Conservation (phyloP, 495 filamentous ascomycete species). For the Aspergillus wentii region DNA sequence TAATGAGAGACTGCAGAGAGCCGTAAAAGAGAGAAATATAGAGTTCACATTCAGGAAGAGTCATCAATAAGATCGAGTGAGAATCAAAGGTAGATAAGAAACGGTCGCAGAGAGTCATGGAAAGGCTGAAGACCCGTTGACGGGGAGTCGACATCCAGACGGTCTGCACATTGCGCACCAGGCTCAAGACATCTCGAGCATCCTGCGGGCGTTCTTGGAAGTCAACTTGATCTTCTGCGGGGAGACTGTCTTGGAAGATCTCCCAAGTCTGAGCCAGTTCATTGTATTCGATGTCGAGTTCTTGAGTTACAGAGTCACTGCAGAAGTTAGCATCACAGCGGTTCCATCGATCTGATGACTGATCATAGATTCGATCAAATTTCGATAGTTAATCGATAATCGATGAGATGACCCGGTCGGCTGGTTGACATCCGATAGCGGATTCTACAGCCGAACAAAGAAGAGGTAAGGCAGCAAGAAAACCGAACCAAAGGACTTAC, state of each 20-base stretch:
- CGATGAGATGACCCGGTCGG: too few species aligned
- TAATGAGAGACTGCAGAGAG: conserved; percentile 40
- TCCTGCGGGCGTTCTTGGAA: conserved; percentile 31
- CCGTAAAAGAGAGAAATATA: conserved; percentile 43
- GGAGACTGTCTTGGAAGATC: conserved; percentile 31
- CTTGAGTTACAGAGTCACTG: conserved; percentile 30
- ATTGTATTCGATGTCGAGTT: conserved; percentile 42
- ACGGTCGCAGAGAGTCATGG: conserved; percentile 28
- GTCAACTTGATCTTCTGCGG: conserved; percentile 25
- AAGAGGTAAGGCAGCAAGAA: not conserved
- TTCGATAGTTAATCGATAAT: too few species aligned
- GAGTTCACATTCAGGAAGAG: conserved; percentile 30
- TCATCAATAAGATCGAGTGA: conserved; percentile 29
- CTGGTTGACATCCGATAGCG: too few species aligned
- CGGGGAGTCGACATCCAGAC: conserved; percentile 26
- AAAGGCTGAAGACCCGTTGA: conserved; percentile 22
- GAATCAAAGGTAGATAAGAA: conserved; percentile 33
- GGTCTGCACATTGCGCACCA: conserved; percentile 27
- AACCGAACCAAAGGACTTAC: conserved; percentile 10
- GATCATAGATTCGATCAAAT: too few species aligned
- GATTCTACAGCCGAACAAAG: too few species aligned
- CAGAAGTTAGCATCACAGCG: not conserved
- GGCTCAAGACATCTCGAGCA: conserved; percentile 23
- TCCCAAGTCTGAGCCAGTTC: conserved; percentile 41
- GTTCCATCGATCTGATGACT: too few species aligned